Base-by-base conservation (phyloP, 2,329 filamentous ascomycete species). In the Penicillium sp. region DNA sequence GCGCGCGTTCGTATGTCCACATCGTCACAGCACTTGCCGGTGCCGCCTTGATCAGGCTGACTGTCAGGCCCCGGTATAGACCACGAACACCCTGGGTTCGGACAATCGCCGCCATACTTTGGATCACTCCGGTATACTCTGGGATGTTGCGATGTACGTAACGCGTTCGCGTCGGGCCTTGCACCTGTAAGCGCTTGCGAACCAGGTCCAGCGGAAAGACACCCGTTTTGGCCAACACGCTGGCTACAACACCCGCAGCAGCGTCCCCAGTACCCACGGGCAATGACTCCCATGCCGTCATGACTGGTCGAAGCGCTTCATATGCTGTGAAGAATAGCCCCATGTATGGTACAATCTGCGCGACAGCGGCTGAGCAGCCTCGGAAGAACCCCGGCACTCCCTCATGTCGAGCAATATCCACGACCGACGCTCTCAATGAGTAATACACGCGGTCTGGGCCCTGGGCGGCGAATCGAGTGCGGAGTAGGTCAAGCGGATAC, bases 401-500 rank as follows among this genome's bases (percentile, higher is more conserved):
- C 76, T 99, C 94, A 57, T 89, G 82, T 4, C 80, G 80, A 14
- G 80, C 77, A 63, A 99, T 99, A 21, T 91, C 86, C 43, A 77
- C 75, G 6, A 97, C 69, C 2, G 91, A 91, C 14, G 81, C 77
- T 18, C 81, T 65, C 14, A 99, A 79, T 4, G 87, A 90, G 1
- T 76, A 65, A 71, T 99, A 97, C n/a, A 97, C 83, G 45, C 84
- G 86, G 54, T 91, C 81, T 59, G 75, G 86, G 9, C 93, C 93
- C 75, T 97, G 93, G 0, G 94, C 94, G n/a, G 94, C 94, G 74
- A 99, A 99, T 5, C 94, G 87, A 36, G 94, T 99, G 54, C 94
- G 87, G 38, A 99, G 81, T 11, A 99, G 83, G 75, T 99, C 94
- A 50, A 97, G 84, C 21, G 94, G 94, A 75, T 99, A 99, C 52